phyloP scores from a whole-genome alignment of 805 yeast genomes.

The Kregervanrija fluxuum region DNA sequence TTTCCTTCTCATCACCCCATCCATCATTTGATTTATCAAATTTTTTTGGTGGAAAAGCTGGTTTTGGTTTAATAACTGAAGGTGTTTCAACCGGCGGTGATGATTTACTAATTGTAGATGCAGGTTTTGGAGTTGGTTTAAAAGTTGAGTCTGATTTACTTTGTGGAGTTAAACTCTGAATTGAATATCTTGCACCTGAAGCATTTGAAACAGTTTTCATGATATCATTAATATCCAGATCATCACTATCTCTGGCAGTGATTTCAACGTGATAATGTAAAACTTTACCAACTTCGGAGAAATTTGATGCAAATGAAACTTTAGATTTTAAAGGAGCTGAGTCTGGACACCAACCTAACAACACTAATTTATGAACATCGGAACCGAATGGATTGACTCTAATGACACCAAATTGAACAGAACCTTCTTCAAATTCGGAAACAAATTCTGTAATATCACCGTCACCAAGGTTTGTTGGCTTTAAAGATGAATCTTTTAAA shows the following conservation, averaged over 20 bases:
- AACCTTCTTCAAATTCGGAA: slow-evolving; percentile 75
- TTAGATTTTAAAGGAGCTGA: slow-evolving; percentile 77
- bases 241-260: slow-evolving; percentile 92
- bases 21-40: slow-evolving; percentile 36
- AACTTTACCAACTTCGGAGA: slow-evolving; percentile 64
- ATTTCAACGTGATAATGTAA: slow-evolving; percentile 93
- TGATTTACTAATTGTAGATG: slow-evolving; percentile 16
- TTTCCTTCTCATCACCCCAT: slow-evolving; percentile 65
- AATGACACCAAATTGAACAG: slow-evolving; percentile 84
- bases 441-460: slow-evolving; percentile 74
- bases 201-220: slow-evolving; percentile 76
- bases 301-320: slow-evolving; percentile 69
- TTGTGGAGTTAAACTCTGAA: slow-evolving; percentile 32
- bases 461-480: slow-evolving; percentile 44
- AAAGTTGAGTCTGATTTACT: slow-evolving; percentile 23
- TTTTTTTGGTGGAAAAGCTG: slow-evolving; percentile 3
- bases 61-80: slow-evolving; percentile 8
- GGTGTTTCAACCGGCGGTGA: slow-evolving; percentile 19
- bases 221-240: slow-evolving; percentile 72
- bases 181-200: slow-evolving; percentile 91
- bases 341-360: slow-evolving; percentile 97
- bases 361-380: slow-evolving; percentile 73
- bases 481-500: slow-evolving; percentile 43
- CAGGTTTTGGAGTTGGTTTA: slow-evolving; percentile 24
- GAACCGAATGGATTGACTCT: slow-evolving; percentile 89